These are phyloP conservation scores for Volutella citrinella DNA, from an alignment of 2,329 filamentous ascomycete species.

Conservation along the genomic window DNA sequence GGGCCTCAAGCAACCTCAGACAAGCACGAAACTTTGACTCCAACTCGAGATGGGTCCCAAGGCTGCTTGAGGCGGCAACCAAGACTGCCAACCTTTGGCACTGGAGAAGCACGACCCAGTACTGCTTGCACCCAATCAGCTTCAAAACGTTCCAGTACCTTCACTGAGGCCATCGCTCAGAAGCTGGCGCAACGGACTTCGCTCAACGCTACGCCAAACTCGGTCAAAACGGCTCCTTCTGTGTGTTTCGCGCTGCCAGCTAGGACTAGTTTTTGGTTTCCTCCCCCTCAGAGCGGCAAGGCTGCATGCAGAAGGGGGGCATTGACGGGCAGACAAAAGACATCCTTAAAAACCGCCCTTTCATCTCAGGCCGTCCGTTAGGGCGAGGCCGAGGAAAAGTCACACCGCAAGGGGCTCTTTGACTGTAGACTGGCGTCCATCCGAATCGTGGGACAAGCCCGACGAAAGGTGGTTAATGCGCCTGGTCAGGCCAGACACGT, in stretches of 20 bases:
- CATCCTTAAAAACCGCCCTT: conserved; percentile 89
- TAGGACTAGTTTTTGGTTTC: conserved; percentile 94
- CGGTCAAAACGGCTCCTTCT: conserved; percentile 55
- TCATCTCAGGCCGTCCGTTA: conserved; percentile 50
- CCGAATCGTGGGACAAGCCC: conserved; percentile 38
- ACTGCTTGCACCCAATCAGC: conserved; percentile 14
- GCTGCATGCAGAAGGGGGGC: conserved; percentile 63
- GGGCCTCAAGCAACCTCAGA: conserved; percentile 46
- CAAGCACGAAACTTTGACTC: conserved; percentile 93
- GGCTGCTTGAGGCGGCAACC: conserved; percentile 24
- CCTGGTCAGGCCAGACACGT: conserved; percentile 49
- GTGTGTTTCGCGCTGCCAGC: conserved; percentile 81
- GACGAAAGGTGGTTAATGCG: conserved; percentile 53
- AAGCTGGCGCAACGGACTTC: conserved; percentile 16
- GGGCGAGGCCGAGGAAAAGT: conserved; percentile 43
- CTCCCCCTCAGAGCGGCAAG: conserved; percentile 49
- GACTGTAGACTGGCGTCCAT: conserved; percentile 48
- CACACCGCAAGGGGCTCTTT: conserved; percentile 25
- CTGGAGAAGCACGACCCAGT: conserved; percentile 8
- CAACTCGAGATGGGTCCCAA: conserved; percentile 87
- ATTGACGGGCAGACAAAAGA: conserved; percentile 80
- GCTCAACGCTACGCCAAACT: conserved; percentile 9
- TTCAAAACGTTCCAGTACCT: conserved; percentile 12
- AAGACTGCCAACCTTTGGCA: conserved; percentile 3
- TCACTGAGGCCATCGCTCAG: conserved; percentile 14